These are phyloP conservation scores for Phytophthora citricola DNA, from an alignment of 352 stramenopile species.

Conservation along the genomic window DNA sequence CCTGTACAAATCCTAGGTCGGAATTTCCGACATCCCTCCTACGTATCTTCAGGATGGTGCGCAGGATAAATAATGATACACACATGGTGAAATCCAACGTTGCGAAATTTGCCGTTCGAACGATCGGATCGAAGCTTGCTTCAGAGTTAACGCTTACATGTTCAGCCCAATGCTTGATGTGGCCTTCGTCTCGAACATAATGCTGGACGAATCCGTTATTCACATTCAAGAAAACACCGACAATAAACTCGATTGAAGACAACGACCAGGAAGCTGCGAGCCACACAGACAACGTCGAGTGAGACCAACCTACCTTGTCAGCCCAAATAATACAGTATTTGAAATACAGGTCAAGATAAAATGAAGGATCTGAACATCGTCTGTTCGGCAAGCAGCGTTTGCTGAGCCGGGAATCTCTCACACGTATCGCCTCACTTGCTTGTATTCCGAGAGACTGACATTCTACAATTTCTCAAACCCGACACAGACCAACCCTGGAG, in stretches of 20 bases:
- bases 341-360: too few species aligned
- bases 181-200: neutral
- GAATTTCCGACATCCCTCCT: constrained; percentile 3
- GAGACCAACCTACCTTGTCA: too few species aligned
- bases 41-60: constrained; percentile 4
- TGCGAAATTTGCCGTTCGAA: neutral
- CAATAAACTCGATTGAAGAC: too few species aligned
- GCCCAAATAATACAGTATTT: too few species aligned
- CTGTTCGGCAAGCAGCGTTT: neutral
- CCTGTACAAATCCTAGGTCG: neutral
- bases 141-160: neutral
- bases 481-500: neutral
- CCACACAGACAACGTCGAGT: too few species aligned
- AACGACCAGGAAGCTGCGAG: too few species aligned
- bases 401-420: neutral
- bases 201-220: too few species aligned
- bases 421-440: neutral
- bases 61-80: constrained; percentile 1
- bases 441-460: neutral
- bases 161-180: neutral
- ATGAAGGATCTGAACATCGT: constrained; percentile 1
- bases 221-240: too few species aligned
- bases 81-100: neutral
- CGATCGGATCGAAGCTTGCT: neutral
- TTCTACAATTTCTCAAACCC: constrained; percentile 17